Evolutionary conservation across 768 basidiomycete genomes (phyloP), one percentile per base, ranked within the genome.

Genomic region (Trametes gibbosa): DNA sequence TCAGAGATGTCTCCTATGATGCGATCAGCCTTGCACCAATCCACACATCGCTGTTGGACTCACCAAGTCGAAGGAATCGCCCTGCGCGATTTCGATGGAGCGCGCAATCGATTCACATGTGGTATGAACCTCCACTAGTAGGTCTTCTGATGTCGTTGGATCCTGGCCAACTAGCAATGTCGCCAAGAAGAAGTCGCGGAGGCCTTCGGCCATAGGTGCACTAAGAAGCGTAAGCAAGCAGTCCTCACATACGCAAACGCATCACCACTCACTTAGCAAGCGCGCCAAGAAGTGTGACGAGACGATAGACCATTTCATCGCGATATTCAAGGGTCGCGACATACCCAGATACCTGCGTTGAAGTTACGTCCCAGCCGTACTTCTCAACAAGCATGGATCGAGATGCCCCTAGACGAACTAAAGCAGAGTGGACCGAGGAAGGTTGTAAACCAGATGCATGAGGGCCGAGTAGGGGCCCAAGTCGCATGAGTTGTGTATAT

Each of bases 141-240:
- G 72, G 14, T 81, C 78, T 3, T 69, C 65, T 1, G 78, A 70
- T 32, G 79, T 79, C 13, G 76, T 70, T 1, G 76, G 69, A 63
- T 90, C 89, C 60, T 87, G 77, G 2, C 76, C 84, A 25, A 90
- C 68, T 2, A 86, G 71, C 4, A 85, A 59, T 41, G 91, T 63
- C 2, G 76, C 70, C 49, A 83, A 62, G 8, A 86, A 63, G 21
- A 85, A 66, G 56, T 83, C 77, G 13, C 81, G 76, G 1, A 80
- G 65, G 21, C 86, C 83, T 5, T 73, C 43, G 9, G 42, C 66
- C 7, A 54, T 43, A 17, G 65, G 17, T 2, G 61, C 16, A 81
- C 66, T 50, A 68, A 50, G 27, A 4, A n/a, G 17, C 6, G 50
- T 39, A 21, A 8, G 54, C 34, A 27, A 19, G 55, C 23, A 29